Conservation (phyloP, 768 basidiomycete genomes). For the Lepiota subincarnata region DNA sequence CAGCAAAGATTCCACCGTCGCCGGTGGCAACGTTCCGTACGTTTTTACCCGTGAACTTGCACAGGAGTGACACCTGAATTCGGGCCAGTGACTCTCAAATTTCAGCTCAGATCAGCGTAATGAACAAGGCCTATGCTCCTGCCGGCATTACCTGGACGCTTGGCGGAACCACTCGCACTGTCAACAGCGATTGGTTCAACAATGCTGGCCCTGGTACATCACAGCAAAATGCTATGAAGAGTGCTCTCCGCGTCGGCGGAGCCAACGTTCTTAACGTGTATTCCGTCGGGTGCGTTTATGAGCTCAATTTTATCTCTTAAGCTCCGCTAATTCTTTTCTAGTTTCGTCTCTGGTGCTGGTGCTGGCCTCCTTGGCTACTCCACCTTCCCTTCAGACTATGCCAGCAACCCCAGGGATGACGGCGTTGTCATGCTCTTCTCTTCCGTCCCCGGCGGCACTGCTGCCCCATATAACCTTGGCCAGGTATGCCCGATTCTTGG, state of each 20-base stretch:
- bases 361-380: conserved; percentile 49
- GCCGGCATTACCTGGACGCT: conserved; percentile 37
- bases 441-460: conserved; percentile 40
- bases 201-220: conserved; percentile 30
- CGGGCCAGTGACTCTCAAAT: conserved; percentile 32
- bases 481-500: conserved; percentile 20
- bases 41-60: conserved; percentile 11
- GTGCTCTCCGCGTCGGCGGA: conserved; percentile 36
- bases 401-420: conserved; percentile 39
- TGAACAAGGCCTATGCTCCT: conserved; percentile 38
- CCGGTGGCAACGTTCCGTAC: conserved; percentile 38
- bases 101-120: conserved; percentile 30
- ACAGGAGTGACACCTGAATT: background rate
- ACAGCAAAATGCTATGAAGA: conserved; percentile 47
- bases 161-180: conserved; percentile 34
- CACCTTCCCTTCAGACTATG: conserved; percentile 46
- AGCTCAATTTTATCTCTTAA: background rate
- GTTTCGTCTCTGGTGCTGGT: conserved; percentile 34
- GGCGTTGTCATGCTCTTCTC: conserved; percentile 43
- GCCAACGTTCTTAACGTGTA: conserved; percentile 44
- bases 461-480: conserved; percentile 38
- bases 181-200: conserved; percentile 46
- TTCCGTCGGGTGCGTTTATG: conserved; percentile 39
- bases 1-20: conserved; percentile 23
- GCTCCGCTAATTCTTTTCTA: conserved; percentile 11